Conservation (phyloP, 148 eudicot species). For the Spergularia marina region DNA sequence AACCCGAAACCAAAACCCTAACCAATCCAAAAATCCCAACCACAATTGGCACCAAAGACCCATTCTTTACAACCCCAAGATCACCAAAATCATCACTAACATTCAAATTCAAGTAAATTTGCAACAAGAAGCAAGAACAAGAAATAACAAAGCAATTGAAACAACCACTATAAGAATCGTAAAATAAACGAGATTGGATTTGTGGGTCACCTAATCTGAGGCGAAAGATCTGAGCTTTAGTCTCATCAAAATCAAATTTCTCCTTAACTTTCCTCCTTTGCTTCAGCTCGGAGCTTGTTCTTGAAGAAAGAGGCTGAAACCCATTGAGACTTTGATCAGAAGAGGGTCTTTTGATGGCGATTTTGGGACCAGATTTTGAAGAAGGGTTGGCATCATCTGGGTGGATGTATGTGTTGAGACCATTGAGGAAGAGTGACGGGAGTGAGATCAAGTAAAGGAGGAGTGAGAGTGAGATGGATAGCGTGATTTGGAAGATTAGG, state of each 20-base stretch:
- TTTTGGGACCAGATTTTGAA: slow-evolving; percentile 40
- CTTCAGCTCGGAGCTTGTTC: slow-evolving; percentile 46
- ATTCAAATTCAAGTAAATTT: slow-evolving; percentile 36
- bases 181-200: slow-evolving; percentile 58
- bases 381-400: slow-evolving; percentile 85
- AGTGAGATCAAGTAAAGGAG: slow-evolving; percentile 53
- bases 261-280: slow-evolving; percentile 68
- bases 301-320: slow-evolving; percentile 44
- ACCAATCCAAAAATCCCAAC: slow-evolving; percentile 44
- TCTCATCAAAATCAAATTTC: slow-evolving; percentile 81
- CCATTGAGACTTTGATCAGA: slow-evolving; percentile 40
- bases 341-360: slow-evolving; percentile 79
- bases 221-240: slow-evolving; percentile 96
- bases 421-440: slow-evolving; percentile 57
- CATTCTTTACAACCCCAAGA: slow-evolving; percentile 55
- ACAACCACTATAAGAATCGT: slow-evolving; percentile 43
- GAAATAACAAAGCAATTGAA: slow-evolving; percentile 51
- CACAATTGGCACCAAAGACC: slow-evolving; percentile 61
- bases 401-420: slow-evolving; percentile 91
- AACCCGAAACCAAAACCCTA: slow-evolving; percentile 47
- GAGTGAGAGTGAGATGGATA: slow-evolving; percentile 52
- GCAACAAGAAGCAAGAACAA: slow-evolving; percentile 45
- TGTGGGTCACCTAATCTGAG: slow-evolving; percentile 77
- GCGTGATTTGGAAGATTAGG: slow-evolving; percentile 52
- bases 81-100: slow-evolving; percentile 19